Evolutionary conservation across 2,329 filamentous ascomycete species (phyloP), one percentile per base, ranked within the genome.

Genomic region (Pyrenochaeta sp.): DNA sequence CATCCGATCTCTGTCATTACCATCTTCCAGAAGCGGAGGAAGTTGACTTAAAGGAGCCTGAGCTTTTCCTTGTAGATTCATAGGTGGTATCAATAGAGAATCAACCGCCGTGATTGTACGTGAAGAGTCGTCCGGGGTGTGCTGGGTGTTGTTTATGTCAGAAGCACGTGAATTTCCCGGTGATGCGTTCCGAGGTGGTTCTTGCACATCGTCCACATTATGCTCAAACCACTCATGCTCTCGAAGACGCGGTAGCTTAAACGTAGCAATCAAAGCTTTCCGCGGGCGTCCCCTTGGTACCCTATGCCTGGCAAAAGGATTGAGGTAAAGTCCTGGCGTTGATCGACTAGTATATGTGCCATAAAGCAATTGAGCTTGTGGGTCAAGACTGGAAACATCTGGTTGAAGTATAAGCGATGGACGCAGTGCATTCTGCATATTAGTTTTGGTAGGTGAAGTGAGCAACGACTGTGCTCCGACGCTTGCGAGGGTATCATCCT

Each of bases 291-390:
- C 80, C 35, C 68, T 66, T 20, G 35, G 60, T 55, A 63, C 63
- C 52, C 61, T 72, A 40, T 51, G 65, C n/a, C 76, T 78, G 14
- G 77, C 77, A 20, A 75, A 77, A n/a, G 78, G 78, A 51, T 82
- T 76, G 46, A 81, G 66, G 54, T 79, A 80, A 0, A 81, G 47
- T 0, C 78, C 78, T 31, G 77, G 71, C 4, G 61, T 56, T 7
- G 61, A 45, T 23, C 69, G 69, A n/a, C 61, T 58, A 21, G 68
- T 54, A n/a, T 76, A 68, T 9, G 67, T 62, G 5, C 63, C 58
- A 30, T 73, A 63, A 14, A 72, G 59, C 18, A 61, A 50, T 31
- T 63, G 59, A 11, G 71, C 42, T 14, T 27, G 42, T 32, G 36
- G 31, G 9, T 57, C 36, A 10, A 54, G 32, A 47, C 30, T 45